Evolutionary conservation across 169 alveolate genomes (phyloP), one percentile per base, ranked within the genome.

Genomic region (Hepatocystis sp.): DNA sequence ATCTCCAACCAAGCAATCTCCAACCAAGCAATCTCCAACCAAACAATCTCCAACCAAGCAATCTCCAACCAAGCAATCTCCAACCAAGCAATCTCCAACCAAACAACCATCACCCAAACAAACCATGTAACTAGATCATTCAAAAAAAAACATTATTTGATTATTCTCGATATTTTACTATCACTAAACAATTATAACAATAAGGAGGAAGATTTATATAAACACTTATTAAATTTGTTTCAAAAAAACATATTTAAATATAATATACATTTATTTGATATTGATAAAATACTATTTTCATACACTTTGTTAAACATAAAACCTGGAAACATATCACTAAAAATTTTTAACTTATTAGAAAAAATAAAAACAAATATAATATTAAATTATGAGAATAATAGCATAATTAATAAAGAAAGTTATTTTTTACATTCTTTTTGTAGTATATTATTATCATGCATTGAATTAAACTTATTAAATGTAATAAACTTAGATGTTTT

Each of bases 201-300:
- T 17, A n/a, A n/a, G n/a, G 47, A 58, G 34, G 17, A 58, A 4
- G 13, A 47, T 17, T 58, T 76, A 27, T 58, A 46, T 25, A 21
- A 42, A 10, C 23, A 76, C 39, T 53, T 76, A 39, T 15, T 58
- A 27, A 19, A 17, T 11, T 44, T 76, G n/a, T 76, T 76, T 23
- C 63, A 58, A 4, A 19, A 64, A 13, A 64, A 52, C 25, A 52
- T 76, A 40, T 30, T 34, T 13, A 58, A 44, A 11, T 76, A 25
- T 25, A 58, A 76, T 36, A 34, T 76, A 15, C 60, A 76, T 34
- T 36, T 76, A 36, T 76, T 76, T 36, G 66, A 76, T 36, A 4
- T 76, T 27, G 88, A 76, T 30, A 76, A 76, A n/a, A 76, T 76
- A 34, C 42, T 76, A 21, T 44, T 44, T 25, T 42, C 88, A 23